Evolutionary conservation across 495 filamentous ascomycete genomes (phyloP).

Genomic region (Neurospora cerealis): DNA sequence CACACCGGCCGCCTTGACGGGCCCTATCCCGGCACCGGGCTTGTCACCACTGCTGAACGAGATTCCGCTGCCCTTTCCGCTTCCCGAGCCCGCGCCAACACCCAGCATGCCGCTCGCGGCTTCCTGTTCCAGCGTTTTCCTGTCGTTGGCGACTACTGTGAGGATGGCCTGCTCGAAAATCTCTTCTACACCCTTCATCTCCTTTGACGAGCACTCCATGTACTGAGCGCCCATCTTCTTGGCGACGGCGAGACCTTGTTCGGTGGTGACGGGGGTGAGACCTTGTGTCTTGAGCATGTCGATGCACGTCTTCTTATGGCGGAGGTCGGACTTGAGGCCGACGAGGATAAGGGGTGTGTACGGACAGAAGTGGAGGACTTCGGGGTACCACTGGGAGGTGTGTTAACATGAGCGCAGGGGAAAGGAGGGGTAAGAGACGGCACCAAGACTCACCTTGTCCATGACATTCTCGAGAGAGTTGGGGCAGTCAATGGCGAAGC

Average conservation of each 20-base stretch:
- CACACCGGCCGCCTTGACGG: not conserved
- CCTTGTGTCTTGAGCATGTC: conserved; percentile 97
- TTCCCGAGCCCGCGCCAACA: conserved; percentile 4
- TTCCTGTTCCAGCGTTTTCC: conserved; percentile 37
- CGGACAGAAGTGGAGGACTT: conserved; percentile 97
- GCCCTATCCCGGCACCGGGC: conserved; percentile 22
- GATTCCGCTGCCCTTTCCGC: conserved; percentile 10
- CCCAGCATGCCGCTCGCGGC: conserved; percentile 18
- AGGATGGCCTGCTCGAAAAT: conserved; percentile 87
- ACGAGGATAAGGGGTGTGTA: conserved; percentile 92
- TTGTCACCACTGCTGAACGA: conserved; percentile 14
- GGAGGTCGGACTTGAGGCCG: conserved; percentile 92
- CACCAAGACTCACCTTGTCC: conserved; percentile 66
- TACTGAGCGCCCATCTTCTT: conserved; percentile 88
- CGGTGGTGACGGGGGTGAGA: conserved; percentile 81
- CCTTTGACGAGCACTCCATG: conserved; percentile 96
- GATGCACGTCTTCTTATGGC: conserved; percentile 87
- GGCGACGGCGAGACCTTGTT: conserved; percentile 82
- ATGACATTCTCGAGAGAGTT: conserved; percentile 97
- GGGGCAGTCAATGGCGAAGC: conserved; percentile 97
- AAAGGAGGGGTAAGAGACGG: not conserved
- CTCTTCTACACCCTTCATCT: conserved; percentile 89
- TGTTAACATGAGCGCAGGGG: conserved; percentile 8
- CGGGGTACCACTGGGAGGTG: conserved; percentile 79
- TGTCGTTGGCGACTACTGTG: conserved; percentile 66